Base-by-base conservation (phyloP, 441 rosid species). In the Bocquillonia castaneifolia region DNA sequence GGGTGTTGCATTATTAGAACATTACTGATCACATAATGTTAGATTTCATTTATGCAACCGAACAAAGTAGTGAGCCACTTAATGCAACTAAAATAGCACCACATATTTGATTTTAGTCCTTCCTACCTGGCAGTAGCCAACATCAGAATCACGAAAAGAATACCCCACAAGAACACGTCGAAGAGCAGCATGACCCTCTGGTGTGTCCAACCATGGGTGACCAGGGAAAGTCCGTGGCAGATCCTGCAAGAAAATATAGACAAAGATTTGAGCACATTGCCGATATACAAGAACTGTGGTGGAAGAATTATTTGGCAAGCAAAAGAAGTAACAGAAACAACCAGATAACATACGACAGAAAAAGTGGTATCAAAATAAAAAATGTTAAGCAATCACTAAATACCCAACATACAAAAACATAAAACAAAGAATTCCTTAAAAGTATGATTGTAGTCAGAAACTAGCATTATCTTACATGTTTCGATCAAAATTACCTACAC, bases 111-210 rank as follows among this genome's bases (percentile, higher is more conserved):
- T 15, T 20, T 64, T 36, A 31, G 26, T 1, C 18, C 42, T 61
- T 70, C 82, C 45, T 74, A 94, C 99, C 96, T 94, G 99, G 78
- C 97, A 91, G 66, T 94, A 94, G 57, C 99, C 99, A 74, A 94
- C 99, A 82, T 94, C 97, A 70, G 99, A 94, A 77, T 94, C 99
- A 17, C 99, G 96, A 65, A 91, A 94, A 25, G 99, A 94, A 74
- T 94, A 94, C 4, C 80, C 97, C 51, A 91, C 96, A 72, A 94
- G 99, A 72, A 94, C 96, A 65, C 97, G 91, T 39, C 96, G 74
- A 26, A 94, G 83, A 62, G 99, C 67, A 71, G 96, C 91, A 82
- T 94, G 97, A 64, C 99, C 97, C 64, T 94, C 96, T 26, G 88
- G 85, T 57, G 99, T 94, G 82, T 94, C 99, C 82, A 94, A 77